Base-by-base conservation (phyloP, 768 basidiomycete genomes). In the Boletus insuetus region DNA sequence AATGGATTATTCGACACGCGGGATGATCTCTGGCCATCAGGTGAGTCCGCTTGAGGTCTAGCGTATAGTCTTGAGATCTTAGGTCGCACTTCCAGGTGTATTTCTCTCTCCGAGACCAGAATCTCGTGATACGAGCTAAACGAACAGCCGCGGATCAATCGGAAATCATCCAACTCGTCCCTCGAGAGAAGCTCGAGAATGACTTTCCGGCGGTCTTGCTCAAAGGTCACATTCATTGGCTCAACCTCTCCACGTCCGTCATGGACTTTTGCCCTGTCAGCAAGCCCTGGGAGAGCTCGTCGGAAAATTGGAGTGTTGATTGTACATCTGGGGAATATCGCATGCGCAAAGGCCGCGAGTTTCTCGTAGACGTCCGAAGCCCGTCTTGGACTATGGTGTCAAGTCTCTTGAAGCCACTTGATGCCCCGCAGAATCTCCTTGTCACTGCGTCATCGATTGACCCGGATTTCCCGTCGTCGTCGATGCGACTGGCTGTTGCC, bases 361-460 rank as follows among this genome's bases (percentile, higher is more conserved):
- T 40, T 19, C 57, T 75, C 14, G 20, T 73, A n/a, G 69, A 71
- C 53, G 51, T 70, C 29, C 58, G 59, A 40, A 73, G 71, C 41
- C 45, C 6, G 4, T 51, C 71, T 0, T 71, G 63, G 60, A n/a
- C 43, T 3, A 73, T 69, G 70, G 42, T 73, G 34, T 58, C 64
- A 3, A 31, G 13, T 9, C 62, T 61, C 26, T 38, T 72, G 29
- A 17, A 47, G 20, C 60, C 68, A 7, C 60, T 74, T 1, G 73
- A 72, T n/a, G 43, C 47, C 19, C 34, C 53, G 7, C 42, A 56
- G 26, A 63, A 61, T 32, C 61, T 74, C 17, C 19, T 67, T 39
- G 51, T 75, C 26, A 63, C 60, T 0, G 20, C 20, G n/a, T 46
- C 46, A 5, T 14, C 46, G 8, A 37, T 9, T 4, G 24, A 54